phyloP scores from a whole-genome alignment of 148 eudicot genomes.

The Vaccinium myrtillus region DNA sequence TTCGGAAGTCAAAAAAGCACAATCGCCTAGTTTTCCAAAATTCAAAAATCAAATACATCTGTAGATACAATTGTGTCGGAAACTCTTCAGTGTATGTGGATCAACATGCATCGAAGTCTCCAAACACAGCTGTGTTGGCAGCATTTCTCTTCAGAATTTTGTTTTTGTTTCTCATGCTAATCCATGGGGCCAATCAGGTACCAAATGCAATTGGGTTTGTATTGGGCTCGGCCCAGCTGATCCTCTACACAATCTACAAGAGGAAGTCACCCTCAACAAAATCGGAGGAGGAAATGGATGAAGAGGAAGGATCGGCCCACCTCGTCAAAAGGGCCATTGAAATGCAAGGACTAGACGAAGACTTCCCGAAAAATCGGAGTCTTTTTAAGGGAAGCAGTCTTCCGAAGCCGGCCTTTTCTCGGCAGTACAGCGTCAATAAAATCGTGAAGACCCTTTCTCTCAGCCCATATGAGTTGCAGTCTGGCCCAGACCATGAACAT shows the following conservation, averaged over 20 bases:
- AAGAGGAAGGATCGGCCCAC: conserved; percentile 21
- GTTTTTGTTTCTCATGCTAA: too few species aligned
- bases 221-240: conserved; percentile 32
- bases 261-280: conserved; percentile 15
- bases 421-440: conserved; percentile 15
- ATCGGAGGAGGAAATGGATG: conserved; percentile 8
- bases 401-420: conserved; percentile 20
- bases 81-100: too few species aligned
- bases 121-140: too few species aligned
- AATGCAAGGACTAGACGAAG: conserved; percentile 25
- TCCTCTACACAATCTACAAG: conserved; percentile 31
- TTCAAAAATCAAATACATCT: too few species aligned
- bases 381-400: conserved; percentile 29
- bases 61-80: too few species aligned
- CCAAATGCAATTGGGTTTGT: conserved; percentile 41
- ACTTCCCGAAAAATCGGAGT: conserved; percentile 7
- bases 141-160: too few species aligned
- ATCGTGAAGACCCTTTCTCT: conserved; percentile 23
- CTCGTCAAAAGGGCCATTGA: conserved; percentile 9
- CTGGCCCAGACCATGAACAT: background rate
- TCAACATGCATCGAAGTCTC: too few species aligned
- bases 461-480: background rate
- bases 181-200: conserved; percentile 22
- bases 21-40: background rate
- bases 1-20: background rate